Conservation (phyloP, 2,329 filamentous ascomycete genomes). For the Teratosphaeria nubilosa region DNA sequence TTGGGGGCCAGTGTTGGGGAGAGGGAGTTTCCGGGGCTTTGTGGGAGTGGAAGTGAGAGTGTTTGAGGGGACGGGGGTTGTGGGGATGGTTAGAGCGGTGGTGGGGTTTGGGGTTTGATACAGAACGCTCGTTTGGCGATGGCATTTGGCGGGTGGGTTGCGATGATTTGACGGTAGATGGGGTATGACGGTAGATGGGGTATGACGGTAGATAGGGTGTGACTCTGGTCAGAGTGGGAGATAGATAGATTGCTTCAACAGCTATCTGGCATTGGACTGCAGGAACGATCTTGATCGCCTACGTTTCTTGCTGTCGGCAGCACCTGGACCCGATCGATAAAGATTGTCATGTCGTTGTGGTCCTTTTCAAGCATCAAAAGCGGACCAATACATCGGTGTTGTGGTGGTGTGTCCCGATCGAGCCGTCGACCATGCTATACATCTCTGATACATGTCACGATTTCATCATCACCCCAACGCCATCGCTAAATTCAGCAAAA, state of each 20-base stretch:
- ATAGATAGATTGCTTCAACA: background rate
- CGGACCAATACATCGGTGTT: too few relatives aligned
- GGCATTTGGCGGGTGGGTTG: background rate
- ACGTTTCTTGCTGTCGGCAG: too few relatives aligned
- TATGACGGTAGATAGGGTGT: too few relatives aligned
- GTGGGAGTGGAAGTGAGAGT: background rate
- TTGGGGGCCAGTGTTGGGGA: conserved; percentile 29
- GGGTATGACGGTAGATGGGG: background rate
- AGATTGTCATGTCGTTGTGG: too few relatives aligned
- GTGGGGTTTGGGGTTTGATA: background rate
- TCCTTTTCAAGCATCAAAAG: too few relatives aligned
- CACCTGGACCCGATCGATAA: too few relatives aligned
- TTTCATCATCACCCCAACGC: background rate
- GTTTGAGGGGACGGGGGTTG: background rate
- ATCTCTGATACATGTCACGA: too few relatives aligned
- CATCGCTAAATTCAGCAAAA: background rate
- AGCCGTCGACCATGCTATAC: too few relatives aligned
- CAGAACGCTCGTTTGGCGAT: background rate
- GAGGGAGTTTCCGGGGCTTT: conserved; percentile 18
- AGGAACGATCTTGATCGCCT: too few relatives aligned
- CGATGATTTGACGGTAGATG: background rate
- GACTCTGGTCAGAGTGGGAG: too few relatives aligned
- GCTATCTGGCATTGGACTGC: background rate
- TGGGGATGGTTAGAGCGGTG: background rate
- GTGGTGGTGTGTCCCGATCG: too few relatives aligned